Conservation (phyloP, 2,329 filamentous ascomycete genomes). For the Colletotrichum cuscutae region DNA sequence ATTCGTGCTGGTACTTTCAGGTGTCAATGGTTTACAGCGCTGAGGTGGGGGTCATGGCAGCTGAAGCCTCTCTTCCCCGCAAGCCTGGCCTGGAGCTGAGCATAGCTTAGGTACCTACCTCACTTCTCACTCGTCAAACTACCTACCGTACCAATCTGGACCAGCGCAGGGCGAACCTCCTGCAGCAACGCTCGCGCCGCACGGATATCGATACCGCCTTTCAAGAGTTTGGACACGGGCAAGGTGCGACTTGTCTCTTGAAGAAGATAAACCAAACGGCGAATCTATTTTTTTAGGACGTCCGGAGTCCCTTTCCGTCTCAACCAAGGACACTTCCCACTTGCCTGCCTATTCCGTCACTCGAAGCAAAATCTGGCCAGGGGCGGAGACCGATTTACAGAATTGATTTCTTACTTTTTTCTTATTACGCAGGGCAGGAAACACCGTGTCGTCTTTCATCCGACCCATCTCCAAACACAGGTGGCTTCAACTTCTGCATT, state of each 20-base stretch:
- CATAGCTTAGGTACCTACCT: background rate
- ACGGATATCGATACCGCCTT: background rate
- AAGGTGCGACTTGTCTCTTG: background rate
- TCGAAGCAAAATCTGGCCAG: background rate
- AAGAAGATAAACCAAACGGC: background rate
- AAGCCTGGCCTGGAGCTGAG: background rate
- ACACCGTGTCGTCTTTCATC: constrained; percentile 23
- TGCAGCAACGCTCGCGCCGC: constrained; percentile 15
- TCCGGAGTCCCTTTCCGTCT: background rate
- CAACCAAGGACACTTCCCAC: background rate
- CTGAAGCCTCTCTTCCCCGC: background rate
- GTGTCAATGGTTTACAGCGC: background rate
- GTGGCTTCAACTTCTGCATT: constrained; percentile 11
- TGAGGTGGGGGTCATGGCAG: background rate
- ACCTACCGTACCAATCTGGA: background rate
- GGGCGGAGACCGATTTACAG: background rate
- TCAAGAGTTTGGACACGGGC: background rate
- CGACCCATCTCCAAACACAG: background rate
- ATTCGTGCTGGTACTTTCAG: background rate
- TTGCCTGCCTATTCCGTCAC: too few relatives aligned
- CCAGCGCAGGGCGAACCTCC: background rate
- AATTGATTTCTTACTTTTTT: background rate
- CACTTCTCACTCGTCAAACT: background rate
- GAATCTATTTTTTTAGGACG: background rate
- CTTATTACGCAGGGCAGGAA: background rate